These are phyloP conservation scores for Candida gorgasii DNA, from an alignment of 805 yeast genomes.

Conservation along the genomic window DNA sequence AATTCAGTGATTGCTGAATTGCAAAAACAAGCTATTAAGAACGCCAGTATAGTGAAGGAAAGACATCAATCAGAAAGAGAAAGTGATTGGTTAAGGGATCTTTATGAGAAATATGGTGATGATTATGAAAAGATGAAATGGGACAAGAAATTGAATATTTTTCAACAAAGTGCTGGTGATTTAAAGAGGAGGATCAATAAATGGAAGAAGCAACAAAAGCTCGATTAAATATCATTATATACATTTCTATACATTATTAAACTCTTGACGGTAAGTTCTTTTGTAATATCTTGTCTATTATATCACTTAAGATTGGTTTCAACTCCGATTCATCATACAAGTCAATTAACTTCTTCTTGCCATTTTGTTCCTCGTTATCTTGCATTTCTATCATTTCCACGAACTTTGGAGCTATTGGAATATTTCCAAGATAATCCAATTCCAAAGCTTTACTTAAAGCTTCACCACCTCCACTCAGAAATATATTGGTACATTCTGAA, in stretches of 20 bases:
- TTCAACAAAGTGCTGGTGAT: conserved; percentile 85
- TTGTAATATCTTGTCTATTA: conserved; percentile 35
- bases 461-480: conserved; percentile 91
- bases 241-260: background rate
- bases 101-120: conserved; percentile 81
- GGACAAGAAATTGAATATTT: conserved; percentile 81
- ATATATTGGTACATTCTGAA: conserved; percentile 86
- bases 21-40: conserved; percentile 48
- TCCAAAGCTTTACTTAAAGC: conserved; percentile 60
- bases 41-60: conserved; percentile 51
- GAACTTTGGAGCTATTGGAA: conserved; percentile 93
- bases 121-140: conserved; percentile 88
- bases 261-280: conserved; percentile 28
- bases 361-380: conserved; percentile 25
- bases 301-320: conserved; percentile 36
- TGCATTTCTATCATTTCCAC: conserved; percentile 82
- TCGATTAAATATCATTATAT: background rate
- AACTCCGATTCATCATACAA: conserved; percentile 36
- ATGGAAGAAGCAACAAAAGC: conserved; percentile 60
- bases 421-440: conserved; percentile 75
- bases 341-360: conserved; percentile 27
- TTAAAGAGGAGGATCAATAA: conserved; percentile 66
- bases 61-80: conserved; percentile 72
- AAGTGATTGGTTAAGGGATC: conserved; percentile 61
- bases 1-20: conserved; percentile 69